Conservation (phyloP, 805 yeast genomes). For the Geotrichum ghanense region DNA sequence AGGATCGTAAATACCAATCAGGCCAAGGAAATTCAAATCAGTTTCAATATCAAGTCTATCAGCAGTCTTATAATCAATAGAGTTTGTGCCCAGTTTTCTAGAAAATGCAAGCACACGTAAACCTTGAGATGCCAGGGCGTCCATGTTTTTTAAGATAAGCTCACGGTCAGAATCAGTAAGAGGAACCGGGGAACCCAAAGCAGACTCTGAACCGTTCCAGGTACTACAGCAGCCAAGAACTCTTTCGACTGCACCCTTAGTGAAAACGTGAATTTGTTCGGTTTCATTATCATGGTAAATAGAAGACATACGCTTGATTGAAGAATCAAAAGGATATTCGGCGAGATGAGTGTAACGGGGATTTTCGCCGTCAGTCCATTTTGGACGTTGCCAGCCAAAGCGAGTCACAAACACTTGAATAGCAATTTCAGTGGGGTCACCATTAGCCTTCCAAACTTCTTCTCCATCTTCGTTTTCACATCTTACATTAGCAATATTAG, state of each 20-base stretch:
- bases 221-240: conserved; percentile 42
- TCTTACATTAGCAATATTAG: conserved; percentile 64
- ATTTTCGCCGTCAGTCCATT: conserved; percentile 29
- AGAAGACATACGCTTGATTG: conserved; percentile 62
- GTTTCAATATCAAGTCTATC: conserved; percentile 38
- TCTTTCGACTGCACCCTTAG: conserved; percentile 74
- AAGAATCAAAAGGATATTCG: conserved; percentile 68
- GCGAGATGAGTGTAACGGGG: conserved; percentile 34
- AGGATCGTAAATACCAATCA: conserved; percentile 92
- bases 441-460: conserved; percentile 61
- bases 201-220: conserved; percentile 33
- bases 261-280: conserved; percentile 28
- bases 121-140: conserved; percentile 50
- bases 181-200: conserved; percentile 14
- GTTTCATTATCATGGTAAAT: conserved; percentile 32
- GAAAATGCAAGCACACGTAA: conserved; percentile 69
- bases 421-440: conserved; percentile 87
- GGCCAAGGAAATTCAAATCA: conserved; percentile 47
- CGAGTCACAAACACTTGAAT: conserved; percentile 67
- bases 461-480: conserved; percentile 30
- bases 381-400: conserved; percentile 28
- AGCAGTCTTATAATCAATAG: conserved; percentile 15
- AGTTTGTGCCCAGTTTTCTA: conserved; percentile 24
- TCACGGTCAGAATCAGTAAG: conserved; percentile 32
- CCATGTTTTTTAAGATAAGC: conserved; percentile 43